Conservation (phyloP, 306 rosid genomes). For the Malus domestica region DNA sequence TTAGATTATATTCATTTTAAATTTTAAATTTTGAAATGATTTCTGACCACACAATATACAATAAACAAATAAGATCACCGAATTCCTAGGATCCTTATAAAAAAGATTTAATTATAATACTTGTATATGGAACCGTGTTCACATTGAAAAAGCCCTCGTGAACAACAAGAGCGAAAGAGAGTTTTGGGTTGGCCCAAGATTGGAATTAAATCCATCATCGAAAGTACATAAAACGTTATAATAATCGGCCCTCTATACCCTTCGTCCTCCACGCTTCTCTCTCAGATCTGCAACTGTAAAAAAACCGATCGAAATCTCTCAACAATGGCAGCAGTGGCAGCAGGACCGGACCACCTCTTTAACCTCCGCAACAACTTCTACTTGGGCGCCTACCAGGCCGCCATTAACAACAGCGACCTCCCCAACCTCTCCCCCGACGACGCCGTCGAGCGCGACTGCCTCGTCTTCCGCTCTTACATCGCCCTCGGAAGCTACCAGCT, state of each 20-base stretch:
- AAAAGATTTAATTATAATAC: too few relatives aligned
- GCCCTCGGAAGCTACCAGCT: conserved; percentile 79
- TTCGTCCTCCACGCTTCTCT: not conserved
- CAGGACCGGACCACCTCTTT: conserved; percentile 80
- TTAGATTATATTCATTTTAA: too few relatives aligned
- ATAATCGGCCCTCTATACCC: not conserved
- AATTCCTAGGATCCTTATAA: rapidly evolving
- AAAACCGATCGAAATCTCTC: not conserved
- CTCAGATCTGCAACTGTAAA: conserved; percentile 10
- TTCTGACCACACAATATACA: rapidly evolving
- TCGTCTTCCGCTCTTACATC: conserved; percentile 85
- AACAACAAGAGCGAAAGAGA: not conserved
- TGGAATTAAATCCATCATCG: not conserved
- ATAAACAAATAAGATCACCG: rapidly evolving
- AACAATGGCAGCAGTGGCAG: conserved; percentile 34
- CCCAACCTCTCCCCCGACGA: conserved; percentile 71
- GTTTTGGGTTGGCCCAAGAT: not conserved
- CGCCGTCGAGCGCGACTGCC: conserved; percentile 61
- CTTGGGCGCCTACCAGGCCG: conserved; percentile 87
- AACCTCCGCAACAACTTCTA: conserved; percentile 81
- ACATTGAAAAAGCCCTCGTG: too few relatives aligned
- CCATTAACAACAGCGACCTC: conserved; percentile 77
- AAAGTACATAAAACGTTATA: not conserved
- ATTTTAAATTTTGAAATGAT: too few relatives aligned
- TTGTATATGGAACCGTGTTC: too few relatives aligned